phyloP scores from a whole-genome alignment of 495 filamentous ascomycete species.

The Penicillium waksmanii region DNA sequence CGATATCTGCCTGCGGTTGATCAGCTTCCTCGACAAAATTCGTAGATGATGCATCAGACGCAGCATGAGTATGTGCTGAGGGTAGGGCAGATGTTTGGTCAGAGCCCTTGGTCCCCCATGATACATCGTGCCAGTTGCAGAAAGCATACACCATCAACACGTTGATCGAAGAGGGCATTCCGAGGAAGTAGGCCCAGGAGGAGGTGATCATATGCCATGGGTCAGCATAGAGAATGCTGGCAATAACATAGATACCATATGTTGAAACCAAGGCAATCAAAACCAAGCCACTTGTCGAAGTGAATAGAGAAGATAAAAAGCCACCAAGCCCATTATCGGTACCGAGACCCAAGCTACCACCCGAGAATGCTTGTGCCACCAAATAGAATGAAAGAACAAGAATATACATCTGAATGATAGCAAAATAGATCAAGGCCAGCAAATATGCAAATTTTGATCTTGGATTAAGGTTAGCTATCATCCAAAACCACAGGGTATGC shows the following conservation, averaged over 20 bases:
- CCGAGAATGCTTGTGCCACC: slow-evolving; percentile 73
- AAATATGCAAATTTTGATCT: slow-evolving; percentile 68
- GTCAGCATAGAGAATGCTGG: not conserved
- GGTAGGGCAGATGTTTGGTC: not conserved
- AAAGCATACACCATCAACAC: slow-evolving; percentile 1
- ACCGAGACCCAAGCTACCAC: slow-evolving; percentile 47
- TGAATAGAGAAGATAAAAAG: slow-evolving; percentile 72
- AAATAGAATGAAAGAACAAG: slow-evolving; percentile 83
- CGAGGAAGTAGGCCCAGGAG: slow-evolving; percentile 1
- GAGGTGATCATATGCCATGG: slow-evolving; percentile 1
- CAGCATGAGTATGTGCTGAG: slow-evolving; percentile 62
- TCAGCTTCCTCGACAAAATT: slow-evolving; percentile 86
- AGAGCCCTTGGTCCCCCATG: not conserved
- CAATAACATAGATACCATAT: not conserved
- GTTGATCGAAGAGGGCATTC: slow-evolving; percentile 1
- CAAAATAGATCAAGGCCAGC: slow-evolving; percentile 77
- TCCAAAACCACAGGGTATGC: not conserved
- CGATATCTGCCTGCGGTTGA: slow-evolving; percentile 90
- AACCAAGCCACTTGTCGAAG: slow-evolving; percentile 43
- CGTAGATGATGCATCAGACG: slow-evolving; percentile 96
- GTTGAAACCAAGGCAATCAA: not conserved
- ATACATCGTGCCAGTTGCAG: slow-evolving; percentile 3
- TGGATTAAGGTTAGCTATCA: slow-evolving; percentile 19
- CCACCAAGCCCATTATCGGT: slow-evolving; percentile 43
- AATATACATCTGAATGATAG: slow-evolving; percentile 71